Conservation (phyloP, 768 basidiomycete genomes). For the Leucogyrophana mollusca region DNA sequence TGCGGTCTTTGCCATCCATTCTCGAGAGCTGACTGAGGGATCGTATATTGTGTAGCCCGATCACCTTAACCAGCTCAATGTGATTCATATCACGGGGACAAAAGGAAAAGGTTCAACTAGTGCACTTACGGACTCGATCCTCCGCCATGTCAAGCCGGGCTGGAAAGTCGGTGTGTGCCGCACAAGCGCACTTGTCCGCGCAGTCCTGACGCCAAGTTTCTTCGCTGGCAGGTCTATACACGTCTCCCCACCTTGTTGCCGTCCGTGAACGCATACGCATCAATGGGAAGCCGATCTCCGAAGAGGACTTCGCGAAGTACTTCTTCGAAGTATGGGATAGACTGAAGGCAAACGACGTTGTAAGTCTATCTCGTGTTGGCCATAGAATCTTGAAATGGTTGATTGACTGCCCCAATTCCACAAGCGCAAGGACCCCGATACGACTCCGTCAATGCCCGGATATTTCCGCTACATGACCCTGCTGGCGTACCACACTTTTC, state of each 20-base stretch:
- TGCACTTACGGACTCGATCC: constrained; percentile 86
- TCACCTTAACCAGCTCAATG: constrained; percentile 85
- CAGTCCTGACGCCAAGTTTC: not conserved
- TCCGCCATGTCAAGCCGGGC: constrained; percentile 68
- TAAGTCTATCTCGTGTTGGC: constrained; percentile 33
- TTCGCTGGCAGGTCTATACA: constrained; percentile 83
- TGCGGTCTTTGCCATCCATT: constrained; percentile 34
- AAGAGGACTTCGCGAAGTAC: constrained; percentile 83
- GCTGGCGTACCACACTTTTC: constrained; percentile 88
- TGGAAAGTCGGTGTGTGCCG: constrained; percentile 75
- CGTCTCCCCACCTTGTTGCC: constrained; percentile 93
- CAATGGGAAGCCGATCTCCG: constrained; percentile 86
- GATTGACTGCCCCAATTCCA: not conserved
- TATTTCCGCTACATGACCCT: constrained; percentile 96
- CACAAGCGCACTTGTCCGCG: not conserved
- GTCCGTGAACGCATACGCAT: constrained; percentile 95
- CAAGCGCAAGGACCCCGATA: constrained; percentile 44
- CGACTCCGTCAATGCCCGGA: constrained; percentile 72
- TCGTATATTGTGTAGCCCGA: constrained; percentile 50
- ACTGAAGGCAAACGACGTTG: constrained; percentile 60
- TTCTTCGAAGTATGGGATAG: constrained; percentile 97
- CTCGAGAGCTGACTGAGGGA: constrained; percentile 8
- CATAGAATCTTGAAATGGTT: not conserved
- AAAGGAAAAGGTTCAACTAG: constrained; percentile 99
- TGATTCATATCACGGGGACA: constrained; percentile 95